A percentile compares a stretch with the other conserved stretches of the same genome.
phyloP scores from a whole-genome alignment of 805 yeast genomes.

The Saccharomycopsis sp. region DNA sequence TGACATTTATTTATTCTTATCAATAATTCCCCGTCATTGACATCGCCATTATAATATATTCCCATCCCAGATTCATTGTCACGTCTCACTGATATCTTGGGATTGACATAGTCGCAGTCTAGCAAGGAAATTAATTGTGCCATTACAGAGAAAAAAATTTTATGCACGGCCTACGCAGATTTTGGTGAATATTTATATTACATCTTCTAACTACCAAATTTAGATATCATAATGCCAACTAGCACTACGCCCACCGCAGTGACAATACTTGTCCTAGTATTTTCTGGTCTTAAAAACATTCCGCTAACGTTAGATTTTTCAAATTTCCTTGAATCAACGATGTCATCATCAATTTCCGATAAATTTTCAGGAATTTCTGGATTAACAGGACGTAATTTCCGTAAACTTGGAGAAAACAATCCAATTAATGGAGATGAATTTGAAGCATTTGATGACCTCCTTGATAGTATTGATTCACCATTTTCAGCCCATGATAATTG shows the following conservation, averaged over 20 bases:
- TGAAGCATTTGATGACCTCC: conserved; percentile 7
- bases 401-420: conserved; percentile 2
- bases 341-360: conserved; percentile 9
- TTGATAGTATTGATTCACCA: neutral
- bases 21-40: conserved; percentile 2
- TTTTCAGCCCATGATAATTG: neutral
- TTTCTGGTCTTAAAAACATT: conserved; percentile 7
- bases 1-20: conserved; percentile 7
- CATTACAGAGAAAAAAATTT: too few relatives aligned
- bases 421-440: conserved; percentile 10
- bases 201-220: conserved; percentile 1
- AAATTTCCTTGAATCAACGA: neutral
- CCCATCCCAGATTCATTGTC: conserved; percentile 7
- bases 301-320: neutral
- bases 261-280: conserved; percentile 7
- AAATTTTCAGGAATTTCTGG: conserved; percentile 2
- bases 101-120: neutral
- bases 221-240: conserved; percentile 15
- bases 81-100: neutral
- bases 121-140: too few relatives aligned
- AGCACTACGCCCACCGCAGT: conserved; percentile 17
- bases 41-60: neutral
- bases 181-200: neutral
- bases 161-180: neutral
- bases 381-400: neutral